phyloP scores from a whole-genome alignment of 768 basidiomycete species.

The Leucocoprinus leucothites region DNA sequence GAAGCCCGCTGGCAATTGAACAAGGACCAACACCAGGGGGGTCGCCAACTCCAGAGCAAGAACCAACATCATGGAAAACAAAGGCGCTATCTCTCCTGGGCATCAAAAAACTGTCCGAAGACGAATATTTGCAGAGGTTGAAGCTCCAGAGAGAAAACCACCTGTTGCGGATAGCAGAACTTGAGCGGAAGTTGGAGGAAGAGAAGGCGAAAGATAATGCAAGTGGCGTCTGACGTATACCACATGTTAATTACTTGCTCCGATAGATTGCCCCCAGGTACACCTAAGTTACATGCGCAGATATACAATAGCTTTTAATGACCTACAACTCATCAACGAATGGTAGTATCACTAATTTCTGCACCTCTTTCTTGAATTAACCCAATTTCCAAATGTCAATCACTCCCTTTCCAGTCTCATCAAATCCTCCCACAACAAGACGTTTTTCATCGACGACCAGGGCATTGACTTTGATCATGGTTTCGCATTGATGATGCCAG shows the following conservation, averaged over 20 bases:
- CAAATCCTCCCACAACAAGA: constrained; percentile 62
- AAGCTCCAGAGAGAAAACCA: constrained; percentile 54
- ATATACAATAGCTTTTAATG: no score
- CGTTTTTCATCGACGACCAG: constrained; percentile 45
- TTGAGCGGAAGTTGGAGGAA: constrained; percentile 43
- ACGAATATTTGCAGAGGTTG: constrained; percentile 64
- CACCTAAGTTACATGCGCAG: no score
- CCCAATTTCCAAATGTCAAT: constrained; percentile 58
- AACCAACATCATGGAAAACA: constrained; percentile 6
- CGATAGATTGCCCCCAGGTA: no score
- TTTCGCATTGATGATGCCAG: constrained; percentile 43
- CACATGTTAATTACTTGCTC: not conserved
- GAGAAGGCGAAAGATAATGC: constrained; percentile 25
- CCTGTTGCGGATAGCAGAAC: constrained; percentile 52
- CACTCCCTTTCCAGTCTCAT: constrained; percentile 51
- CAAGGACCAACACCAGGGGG: constrained; percentile 5
- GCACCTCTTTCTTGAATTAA: not conserved
- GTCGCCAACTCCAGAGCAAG: not conserved
- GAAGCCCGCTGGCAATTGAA: no score
- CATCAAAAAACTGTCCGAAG: constrained; percentile 59
- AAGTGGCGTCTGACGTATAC: not conserved
- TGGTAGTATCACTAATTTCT: not conserved
- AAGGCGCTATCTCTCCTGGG: constrained; percentile 43
- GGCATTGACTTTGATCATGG: constrained; percentile 63
- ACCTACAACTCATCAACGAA: no score